Evolutionary conservation across 2,329 filamentous ascomycete species (phyloP).

Genomic region (Verticillium longisporum): DNA sequence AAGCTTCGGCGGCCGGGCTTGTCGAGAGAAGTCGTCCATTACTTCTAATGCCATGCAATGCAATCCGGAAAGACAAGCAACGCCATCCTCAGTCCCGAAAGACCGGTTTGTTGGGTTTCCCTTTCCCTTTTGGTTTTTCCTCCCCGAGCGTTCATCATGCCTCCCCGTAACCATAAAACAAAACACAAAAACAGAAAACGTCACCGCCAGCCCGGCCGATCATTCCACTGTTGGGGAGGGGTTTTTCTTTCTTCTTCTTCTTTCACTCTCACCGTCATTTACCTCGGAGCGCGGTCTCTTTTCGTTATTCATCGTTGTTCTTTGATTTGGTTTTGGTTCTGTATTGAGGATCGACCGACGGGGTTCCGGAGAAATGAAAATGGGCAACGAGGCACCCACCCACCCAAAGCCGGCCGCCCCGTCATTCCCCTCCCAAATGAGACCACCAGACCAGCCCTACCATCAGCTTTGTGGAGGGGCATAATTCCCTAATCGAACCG

Average conservation of each 20-base stretch:
- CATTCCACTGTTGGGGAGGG: neutral
- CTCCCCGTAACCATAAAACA: neutral
- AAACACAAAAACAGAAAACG: neutral
- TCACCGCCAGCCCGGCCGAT: neutral
- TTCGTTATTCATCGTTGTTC: slow-evolving; percentile 2
- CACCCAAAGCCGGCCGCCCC: slow-evolving; percentile 5
- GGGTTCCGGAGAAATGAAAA: neutral
- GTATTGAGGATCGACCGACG: slow-evolving; percentile 8
- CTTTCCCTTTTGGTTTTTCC: neutral
- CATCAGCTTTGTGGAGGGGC: slow-evolving; percentile 22
- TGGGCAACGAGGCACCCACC: neutral
- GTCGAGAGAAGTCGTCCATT: neutral
- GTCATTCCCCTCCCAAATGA: slow-evolving; percentile 11
- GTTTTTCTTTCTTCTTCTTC: neutral
- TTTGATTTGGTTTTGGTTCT: slow-evolving; percentile 10
- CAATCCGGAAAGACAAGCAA: neutral
- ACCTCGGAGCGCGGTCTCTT: neutral
- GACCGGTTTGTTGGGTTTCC: neutral
- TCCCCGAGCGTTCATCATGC: neutral
- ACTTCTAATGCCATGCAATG: neutral
- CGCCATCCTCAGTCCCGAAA: neutral
- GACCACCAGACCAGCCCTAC: slow-evolving; percentile 30
- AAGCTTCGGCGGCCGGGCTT: neutral
- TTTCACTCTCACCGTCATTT: neutral
- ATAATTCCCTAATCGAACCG: slow-evolving; percentile 39